Evolutionary conservation across 2,329 filamentous ascomycete genomes (phyloP).

Genomic region (Elsinoe fawcettii): DNA sequence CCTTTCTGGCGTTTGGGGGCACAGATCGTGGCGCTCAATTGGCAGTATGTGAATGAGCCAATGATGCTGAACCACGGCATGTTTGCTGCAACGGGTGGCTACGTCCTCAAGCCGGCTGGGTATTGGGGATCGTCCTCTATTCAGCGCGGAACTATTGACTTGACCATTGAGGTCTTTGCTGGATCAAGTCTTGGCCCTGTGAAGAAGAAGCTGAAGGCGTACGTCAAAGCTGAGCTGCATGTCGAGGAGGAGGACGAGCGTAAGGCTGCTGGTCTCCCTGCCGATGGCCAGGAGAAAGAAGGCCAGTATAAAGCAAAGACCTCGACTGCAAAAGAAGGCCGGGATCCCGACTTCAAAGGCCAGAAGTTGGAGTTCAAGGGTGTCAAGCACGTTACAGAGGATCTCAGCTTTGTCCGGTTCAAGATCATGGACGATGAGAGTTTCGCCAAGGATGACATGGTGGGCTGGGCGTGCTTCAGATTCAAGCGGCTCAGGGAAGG

Average conservation of each 20-base stretch:
- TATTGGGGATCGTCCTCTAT: constrained; percentile 46
- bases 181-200: constrained; percentile 61
- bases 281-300: constrained; percentile 46
- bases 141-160: constrained; percentile 43
- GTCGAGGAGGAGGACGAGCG: constrained; percentile 58
- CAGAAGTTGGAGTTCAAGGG: constrained; percentile 39
- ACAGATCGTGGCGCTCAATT: constrained; percentile 88
- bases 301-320: constrained; percentile 42
- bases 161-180: constrained; percentile 66
- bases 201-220: constrained; percentile 58
- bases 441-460: constrained; percentile 61
- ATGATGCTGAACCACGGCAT: constrained; percentile 96
- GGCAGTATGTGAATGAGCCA: constrained; percentile 82
- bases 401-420: constrained; percentile 54
- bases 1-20: constrained; percentile 83
- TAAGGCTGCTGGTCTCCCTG: constrained; percentile 35
- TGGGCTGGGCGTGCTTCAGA: constrained; percentile 82
- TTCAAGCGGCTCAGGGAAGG: constrained; percentile 72
- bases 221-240: constrained; percentile 73
- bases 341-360: constrained; percentile 39
- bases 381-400: constrained; percentile 37
- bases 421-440: constrained; percentile 84
- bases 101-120: constrained; percentile 73
- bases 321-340: constrained; percentile 35
- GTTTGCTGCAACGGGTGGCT: constrained; percentile 74